Percentiles rank a stretch among this genome's conserved stretches.
Evolutionary conservation across 129 eudicot genomes (phyloP).

Genomic region (Tanacetum coccineum): DNA sequence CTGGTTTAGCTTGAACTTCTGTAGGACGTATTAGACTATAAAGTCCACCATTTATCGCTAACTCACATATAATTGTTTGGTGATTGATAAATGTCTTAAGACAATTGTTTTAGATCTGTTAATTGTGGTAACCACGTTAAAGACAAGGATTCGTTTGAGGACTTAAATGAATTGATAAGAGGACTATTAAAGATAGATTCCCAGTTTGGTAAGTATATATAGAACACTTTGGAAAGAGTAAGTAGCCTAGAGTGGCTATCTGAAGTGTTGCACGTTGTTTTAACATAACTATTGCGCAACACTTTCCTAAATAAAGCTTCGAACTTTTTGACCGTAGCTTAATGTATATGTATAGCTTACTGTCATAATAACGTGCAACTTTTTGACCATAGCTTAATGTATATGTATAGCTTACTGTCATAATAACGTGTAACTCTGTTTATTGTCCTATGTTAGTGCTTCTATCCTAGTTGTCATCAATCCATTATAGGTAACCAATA

Average conservation of each 20-base stretch:
- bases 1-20: neutral
- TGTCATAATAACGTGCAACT: neutral
- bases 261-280: neutral
- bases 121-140: neutral
- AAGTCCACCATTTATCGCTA: neutral
- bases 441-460: neutral
- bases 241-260: neutral
- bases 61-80: neutral
- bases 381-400: neutral
- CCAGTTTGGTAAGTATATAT: constrained; percentile 1
- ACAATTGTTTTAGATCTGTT: neutral
- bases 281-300: neutral
- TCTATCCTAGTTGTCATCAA: constrained; percentile 1
- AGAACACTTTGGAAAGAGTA: neutral
- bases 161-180: neutral
- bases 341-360: neutral
- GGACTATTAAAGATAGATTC: neutral
- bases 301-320: neutral
- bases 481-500: neutral
- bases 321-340: neutral
- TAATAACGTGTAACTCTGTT: neutral
- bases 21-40: neutral
- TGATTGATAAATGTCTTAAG: neutral
- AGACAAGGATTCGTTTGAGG: neutral
- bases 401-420: neutral